phyloP scores from a whole-genome alignment of 169 alveolate species.

The Plasmodium gallinaceum region DNA sequence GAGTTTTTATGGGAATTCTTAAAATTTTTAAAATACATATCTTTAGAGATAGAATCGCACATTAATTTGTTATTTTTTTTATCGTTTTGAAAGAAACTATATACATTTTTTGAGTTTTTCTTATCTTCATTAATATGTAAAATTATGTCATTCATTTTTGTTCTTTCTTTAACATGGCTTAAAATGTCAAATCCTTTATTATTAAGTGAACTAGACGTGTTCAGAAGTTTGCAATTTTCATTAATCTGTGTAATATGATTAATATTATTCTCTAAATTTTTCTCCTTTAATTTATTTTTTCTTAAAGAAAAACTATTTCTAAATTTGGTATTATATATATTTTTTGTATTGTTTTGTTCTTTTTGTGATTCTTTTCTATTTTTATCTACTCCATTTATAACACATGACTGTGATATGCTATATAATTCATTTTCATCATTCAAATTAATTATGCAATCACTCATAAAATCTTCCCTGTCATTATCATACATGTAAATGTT shows the following conservation, averaged over 20 bases:
- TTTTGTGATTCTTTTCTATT: neutral
- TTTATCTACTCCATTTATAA: slow-evolving; percentile 17
- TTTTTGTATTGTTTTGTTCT: slow-evolving; percentile 2
- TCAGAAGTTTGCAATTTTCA: slow-evolving; percentile 14
- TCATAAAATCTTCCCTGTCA: slow-evolving; percentile 30
- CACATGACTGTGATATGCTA: slow-evolving; percentile 22
- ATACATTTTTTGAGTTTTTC: neutral
- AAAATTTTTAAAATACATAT: neutral
- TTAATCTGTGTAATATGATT: slow-evolving; percentile 9
- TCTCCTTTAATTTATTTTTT: slow-evolving; percentile 13
- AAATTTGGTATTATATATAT: slow-evolving; percentile 1
- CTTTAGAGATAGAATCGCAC: neutral
- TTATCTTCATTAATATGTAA: neutral
- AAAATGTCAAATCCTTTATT: slow-evolving; percentile 6
- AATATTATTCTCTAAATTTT: slow-evolving; percentile 9
- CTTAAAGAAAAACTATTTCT: slow-evolving; percentile 9
- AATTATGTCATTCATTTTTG: neutral
- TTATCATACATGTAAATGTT: slow-evolving; percentile 55
- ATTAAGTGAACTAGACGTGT: slow-evolving; percentile 19
- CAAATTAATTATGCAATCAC: slow-evolving; percentile 10
- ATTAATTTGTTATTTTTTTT: neutral
- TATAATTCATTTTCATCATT: slow-evolving; percentile 24
- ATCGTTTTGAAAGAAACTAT: neutral
- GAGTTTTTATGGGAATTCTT: neutral
- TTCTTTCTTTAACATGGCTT: slow-evolving; percentile 3